A percentile compares a stretch with the other conserved stretches of the same genome.
These are phyloP conservation scores for Neostapfia colusana DNA, from an alignment of 176 grass and related monocot species.

Conservation along the genomic window DNA sequence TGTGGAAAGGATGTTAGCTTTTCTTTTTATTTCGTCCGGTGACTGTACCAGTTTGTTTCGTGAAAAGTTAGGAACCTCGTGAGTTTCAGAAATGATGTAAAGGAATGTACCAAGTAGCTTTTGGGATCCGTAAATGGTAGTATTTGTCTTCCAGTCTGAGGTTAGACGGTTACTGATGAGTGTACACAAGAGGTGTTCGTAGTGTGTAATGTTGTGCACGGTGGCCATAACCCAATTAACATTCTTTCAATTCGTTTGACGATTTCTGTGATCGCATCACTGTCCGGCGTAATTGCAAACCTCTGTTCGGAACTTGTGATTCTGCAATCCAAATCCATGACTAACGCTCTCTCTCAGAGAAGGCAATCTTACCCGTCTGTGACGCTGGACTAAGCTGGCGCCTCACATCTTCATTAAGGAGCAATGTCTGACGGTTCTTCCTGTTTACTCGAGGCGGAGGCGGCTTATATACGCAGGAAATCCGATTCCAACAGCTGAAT, in stretches of 20 bases:
- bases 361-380: not conserved
- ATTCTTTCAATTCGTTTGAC: constrained; percentile 17
- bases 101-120: constrained; percentile 39
- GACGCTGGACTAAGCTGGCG: too few species aligned
- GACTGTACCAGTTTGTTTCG: constrained; percentile 40
- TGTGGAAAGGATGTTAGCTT: not conserved
- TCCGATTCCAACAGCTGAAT: not conserved
- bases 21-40: not conserved
- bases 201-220: constrained; percentile 20
- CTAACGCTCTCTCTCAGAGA: not conserved
- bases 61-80: constrained; percentile 46
- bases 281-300: not conserved
- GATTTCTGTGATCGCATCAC: not conserved
- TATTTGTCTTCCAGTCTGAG: not conserved
- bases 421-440: too few species aligned
- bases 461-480: too few species aligned
- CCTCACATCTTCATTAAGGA: too few species aligned
- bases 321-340: not conserved
- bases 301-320: not conserved
- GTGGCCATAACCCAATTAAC: not conserved
- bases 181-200: constrained; percentile 33
- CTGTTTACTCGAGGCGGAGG: not conserved
- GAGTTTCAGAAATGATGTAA: constrained; percentile 46
- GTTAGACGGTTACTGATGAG: constrained; percentile 24
- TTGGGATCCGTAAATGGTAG: constrained; percentile 1